A percentile compares a stretch with the other conserved stretches of the same genome.
Conservation (phyloP, 2,329 filamentous ascomycete species). For the Pseudogymnoascus sp. region DNA sequence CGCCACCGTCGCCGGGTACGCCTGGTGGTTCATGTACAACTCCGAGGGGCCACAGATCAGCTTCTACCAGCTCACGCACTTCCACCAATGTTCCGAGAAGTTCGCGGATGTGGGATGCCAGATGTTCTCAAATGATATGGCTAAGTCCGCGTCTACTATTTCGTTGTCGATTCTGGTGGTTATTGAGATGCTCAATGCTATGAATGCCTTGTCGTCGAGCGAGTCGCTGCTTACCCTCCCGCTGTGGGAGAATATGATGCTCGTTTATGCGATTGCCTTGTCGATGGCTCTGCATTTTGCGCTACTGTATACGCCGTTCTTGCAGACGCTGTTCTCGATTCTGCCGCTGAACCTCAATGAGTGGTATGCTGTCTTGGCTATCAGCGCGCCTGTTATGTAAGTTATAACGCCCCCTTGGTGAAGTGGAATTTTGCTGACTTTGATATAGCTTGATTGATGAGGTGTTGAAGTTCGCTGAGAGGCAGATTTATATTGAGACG, state of each 20-base stretch:
- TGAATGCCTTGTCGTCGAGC: constrained; percentile 93
- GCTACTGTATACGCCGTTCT: constrained; percentile 81
- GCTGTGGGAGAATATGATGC: constrained; percentile 97
- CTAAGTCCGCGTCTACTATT: constrained; percentile 85
- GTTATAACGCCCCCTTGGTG: constrained; percentile 29
- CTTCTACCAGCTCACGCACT: constrained; percentile 82
- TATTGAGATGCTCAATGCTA: constrained; percentile 98
- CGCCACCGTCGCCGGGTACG: constrained; percentile 92
- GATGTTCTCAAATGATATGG: constrained; percentile 81
- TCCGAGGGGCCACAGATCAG: constrained; percentile 79
- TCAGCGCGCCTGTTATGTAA: constrained; percentile 90
- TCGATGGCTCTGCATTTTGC: constrained; percentile 95
- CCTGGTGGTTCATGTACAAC: constrained; percentile 99
- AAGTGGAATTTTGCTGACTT: background rate
- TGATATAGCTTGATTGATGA: constrained; percentile 53
- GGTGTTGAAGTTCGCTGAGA: constrained; percentile 54
- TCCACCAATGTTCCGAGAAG: constrained; percentile 80
- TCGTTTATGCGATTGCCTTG: constrained; percentile 86
- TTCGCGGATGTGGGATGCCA: constrained; percentile 86
- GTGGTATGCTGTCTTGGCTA: constrained; percentile 83
- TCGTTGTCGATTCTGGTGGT: constrained; percentile 88
- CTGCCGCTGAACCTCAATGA: constrained; percentile 75
- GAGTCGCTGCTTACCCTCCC: constrained; percentile 89
- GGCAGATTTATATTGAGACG: constrained; percentile 37
- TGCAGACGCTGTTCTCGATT: constrained; percentile 86